phyloP scores from a whole-genome alignment of 2,329 filamentous ascomycete species.

The Cyanodermella asteris region DNA sequence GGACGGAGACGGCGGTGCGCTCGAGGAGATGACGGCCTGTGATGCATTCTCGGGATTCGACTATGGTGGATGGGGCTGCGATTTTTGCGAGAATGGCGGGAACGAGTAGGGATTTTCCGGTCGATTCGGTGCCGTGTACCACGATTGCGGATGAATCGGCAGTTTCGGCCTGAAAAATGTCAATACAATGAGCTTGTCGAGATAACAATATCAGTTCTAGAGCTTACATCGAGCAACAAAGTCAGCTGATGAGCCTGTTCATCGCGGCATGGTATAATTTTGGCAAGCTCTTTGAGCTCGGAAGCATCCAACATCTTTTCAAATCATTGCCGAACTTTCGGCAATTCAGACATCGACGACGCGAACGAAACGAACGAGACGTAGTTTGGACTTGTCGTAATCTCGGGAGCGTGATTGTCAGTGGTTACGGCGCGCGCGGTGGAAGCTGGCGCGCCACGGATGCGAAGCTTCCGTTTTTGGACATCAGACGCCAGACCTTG shows the following conservation, averaged over 20 bases:
- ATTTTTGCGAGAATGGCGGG: constrained; percentile 35
- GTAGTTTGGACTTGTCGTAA: too few species aligned
- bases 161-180: constrained; percentile 15
- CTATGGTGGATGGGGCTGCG: constrained; percentile 32
- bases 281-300: too few species aligned
- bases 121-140: constrained; percentile 65
- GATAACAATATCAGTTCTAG: not conserved
- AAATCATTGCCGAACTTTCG: too few species aligned
- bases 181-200: constrained; percentile 1
- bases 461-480: too few species aligned
- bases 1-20: constrained; percentile 39
- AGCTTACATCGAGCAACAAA: constrained; percentile 2
- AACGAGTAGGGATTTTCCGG: constrained; percentile 60
- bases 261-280: constrained; percentile 22
- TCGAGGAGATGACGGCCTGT: constrained; percentile 60
- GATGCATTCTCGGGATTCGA: constrained; percentile 56
- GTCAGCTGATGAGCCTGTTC: constrained; percentile 19
- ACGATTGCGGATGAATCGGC: constrained; percentile 55
- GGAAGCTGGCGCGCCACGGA: too few species aligned
- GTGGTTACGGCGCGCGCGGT: too few species aligned
- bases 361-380: too few species aligned
- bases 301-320: too few species aligned
- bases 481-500: too few species aligned
- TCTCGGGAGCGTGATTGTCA: too few species aligned
- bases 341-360: too few species aligned